Percentiles rank a stretch among this genome's conserved stretches.
These are phyloP conservation scores for Clavispora asparagi DNA, from an alignment of 805 yeast species.

Conservation along the genomic window DNA sequence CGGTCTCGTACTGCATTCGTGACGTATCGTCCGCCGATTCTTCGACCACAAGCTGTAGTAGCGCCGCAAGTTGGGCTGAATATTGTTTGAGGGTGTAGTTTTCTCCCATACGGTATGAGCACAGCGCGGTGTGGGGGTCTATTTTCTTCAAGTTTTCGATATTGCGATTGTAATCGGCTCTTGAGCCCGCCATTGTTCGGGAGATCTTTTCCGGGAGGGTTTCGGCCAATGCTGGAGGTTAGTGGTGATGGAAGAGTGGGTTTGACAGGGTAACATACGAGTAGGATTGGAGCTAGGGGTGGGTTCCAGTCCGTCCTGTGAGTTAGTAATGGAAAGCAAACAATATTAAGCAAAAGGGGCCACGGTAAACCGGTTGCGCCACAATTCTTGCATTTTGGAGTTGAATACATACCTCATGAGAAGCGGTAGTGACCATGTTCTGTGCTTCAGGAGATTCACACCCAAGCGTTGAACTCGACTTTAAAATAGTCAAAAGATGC, in stretches of 20 bases:
- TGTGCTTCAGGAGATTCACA: not conserved
- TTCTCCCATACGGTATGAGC: not conserved
- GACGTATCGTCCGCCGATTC: constrained; percentile 26
- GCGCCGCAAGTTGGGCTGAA: constrained; percentile 26
- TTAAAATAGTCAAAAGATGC: not conserved
- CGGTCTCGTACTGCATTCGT: constrained; percentile 24
- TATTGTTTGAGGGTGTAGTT: constrained; percentile 11
- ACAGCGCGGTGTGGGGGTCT: constrained; percentile 12
- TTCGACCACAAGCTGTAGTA: constrained; percentile 24
- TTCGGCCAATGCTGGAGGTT: constrained; percentile 7
- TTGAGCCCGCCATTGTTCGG: constrained; percentile 2
- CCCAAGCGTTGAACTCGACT: not conserved
- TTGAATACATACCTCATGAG: not conserved
- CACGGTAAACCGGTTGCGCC: too few relatives aligned
- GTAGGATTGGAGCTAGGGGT: constrained; percentile 3
- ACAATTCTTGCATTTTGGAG: too few relatives aligned
- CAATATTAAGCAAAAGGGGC: not conserved
- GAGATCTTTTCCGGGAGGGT: constrained; percentile 4
- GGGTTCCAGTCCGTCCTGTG: not conserved
- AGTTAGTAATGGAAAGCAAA: not conserved
- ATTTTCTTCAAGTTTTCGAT: constrained; percentile 27
- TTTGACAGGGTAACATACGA: constrained; percentile 5
- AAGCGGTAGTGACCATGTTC: not conserved
- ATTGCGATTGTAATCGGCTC: constrained; percentile 25
- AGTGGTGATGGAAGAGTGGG: not conserved